Evolutionary conservation across 1,139 yeast species (phyloP).

Genomic region (Debaryomyces singareniensis): DNA sequence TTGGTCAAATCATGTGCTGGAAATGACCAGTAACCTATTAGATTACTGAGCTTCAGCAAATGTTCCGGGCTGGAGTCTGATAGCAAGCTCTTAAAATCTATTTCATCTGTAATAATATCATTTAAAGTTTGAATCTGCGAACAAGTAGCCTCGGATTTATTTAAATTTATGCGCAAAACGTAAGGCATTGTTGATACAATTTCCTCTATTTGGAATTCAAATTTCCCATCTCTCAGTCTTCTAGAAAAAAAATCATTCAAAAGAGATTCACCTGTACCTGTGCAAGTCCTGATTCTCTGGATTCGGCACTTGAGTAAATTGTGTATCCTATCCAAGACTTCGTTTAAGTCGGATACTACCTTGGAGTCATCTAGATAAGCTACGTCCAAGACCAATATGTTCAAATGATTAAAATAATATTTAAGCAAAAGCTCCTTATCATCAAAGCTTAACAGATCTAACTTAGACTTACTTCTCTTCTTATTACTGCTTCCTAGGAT

Average conservation of each 20-base stretch:
- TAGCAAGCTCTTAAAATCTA: slow-evolving; percentile 33
- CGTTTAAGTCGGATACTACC: slow-evolving; percentile 18
- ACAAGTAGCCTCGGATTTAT: slow-evolving; percentile 17
- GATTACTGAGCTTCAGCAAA: slow-evolving; percentile 25
- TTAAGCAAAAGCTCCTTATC: slow-evolving; percentile 28
- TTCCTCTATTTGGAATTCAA: slow-evolving; percentile 13
- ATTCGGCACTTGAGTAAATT: slow-evolving; percentile 31
- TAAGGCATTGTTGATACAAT: slow-evolving; percentile 30
- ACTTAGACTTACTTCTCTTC: slow-evolving; percentile 3
- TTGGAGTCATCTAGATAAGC: slow-evolving; percentile 12
- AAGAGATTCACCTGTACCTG: slow-evolving; percentile 36
- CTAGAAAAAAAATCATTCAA: slow-evolving; percentile 19
- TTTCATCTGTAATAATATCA: slow-evolving; percentile 25
- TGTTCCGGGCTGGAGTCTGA: slow-evolving; percentile 18
- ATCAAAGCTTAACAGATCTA: slow-evolving; percentile 16
- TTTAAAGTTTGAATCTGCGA: slow-evolving; percentile 18
- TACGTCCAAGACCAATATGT: slow-evolving; percentile 24
- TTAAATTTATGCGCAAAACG: slow-evolving; percentile 19
- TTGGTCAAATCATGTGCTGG: slow-evolving; percentile 63
- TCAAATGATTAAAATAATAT: slow-evolving; percentile 39
- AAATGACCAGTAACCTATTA: slow-evolving; percentile 50
- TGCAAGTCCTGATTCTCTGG: slow-evolving; percentile 50
- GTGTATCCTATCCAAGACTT: slow-evolving; percentile 21
- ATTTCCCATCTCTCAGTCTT: background rate
- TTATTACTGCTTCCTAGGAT: slow-evolving; percentile 15